Conservation (phyloP, 2,329 filamentous ascomycete genomes). For the Penicillium digitatum region DNA sequence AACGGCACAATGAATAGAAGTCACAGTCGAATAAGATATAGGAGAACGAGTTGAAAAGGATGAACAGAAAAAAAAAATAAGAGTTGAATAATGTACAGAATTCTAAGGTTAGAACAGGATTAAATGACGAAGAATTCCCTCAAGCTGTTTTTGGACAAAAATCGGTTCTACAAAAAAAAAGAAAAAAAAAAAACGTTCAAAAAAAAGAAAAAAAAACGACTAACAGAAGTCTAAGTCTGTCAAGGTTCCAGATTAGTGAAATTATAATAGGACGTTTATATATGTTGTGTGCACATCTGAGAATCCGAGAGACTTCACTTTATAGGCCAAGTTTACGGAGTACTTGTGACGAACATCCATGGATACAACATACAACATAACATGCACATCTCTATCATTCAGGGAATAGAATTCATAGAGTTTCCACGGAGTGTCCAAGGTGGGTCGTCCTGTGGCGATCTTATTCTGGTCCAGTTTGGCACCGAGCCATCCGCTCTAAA, state of each 20-base stretch:
- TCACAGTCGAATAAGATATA: not conserved
- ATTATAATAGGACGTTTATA: not conserved
- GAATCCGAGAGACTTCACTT: not conserved
- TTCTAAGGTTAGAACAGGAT: not conserved
- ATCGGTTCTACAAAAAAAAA: not conserved
- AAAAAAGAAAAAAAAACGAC: not conserved
- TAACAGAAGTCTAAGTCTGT: not conserved
- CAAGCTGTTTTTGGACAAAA: not conserved
- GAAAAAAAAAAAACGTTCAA: not conserved
- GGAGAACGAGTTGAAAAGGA: not conserved
- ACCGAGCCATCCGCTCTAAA: not conserved
- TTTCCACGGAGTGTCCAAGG: not conserved
- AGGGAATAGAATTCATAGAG: not conserved
- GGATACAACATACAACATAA: too few species aligned
- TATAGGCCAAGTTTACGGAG: not conserved
- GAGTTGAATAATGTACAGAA: too few species aligned
- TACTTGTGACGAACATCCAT: not conserved
- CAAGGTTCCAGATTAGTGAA: not conserved
- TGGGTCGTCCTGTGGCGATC: slow-evolving; percentile 16
- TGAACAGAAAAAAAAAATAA: not conserved
- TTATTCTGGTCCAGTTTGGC: not conserved
- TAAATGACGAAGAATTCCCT: not conserved
- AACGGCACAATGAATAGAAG: not conserved
- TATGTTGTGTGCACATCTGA: not conserved
- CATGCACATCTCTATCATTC: not conserved